Percentiles rank a stretch among this genome's conserved stretches.
phyloP scores from a whole-genome alignment of 176 grass and related monocot genomes.

The Aegilops umbellulata region DNA sequence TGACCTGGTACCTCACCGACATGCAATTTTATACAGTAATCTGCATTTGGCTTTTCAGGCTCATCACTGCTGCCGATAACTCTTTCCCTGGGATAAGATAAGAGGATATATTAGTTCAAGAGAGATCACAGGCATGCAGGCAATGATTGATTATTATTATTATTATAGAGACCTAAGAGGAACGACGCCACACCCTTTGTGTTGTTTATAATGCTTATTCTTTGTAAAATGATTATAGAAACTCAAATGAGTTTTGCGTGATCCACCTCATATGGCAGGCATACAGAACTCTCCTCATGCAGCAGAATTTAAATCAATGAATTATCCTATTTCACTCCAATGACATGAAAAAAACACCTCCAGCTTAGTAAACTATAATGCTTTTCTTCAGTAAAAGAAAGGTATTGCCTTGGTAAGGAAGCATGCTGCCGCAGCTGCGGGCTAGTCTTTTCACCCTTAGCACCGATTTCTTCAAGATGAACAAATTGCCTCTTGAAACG shows the following conservation, averaged over 20 bases:
- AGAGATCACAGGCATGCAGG: neutral
- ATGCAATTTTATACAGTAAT: slow-evolving; percentile 51
- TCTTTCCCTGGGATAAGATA: slow-evolving; percentile 63
- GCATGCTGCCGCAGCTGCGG: slow-evolving; percentile 64
- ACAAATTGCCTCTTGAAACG: slow-evolving; percentile 92
- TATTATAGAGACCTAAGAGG: neutral
- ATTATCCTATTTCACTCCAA: neutral
- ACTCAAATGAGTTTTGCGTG: neutral
- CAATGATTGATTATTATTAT: neutral
- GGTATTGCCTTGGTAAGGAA: slow-evolving; percentile 82
- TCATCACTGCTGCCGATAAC: slow-evolving; percentile 38
- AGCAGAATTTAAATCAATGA: slow-evolving; percentile 12
- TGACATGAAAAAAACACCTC: neutral
- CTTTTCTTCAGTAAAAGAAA: neutral
- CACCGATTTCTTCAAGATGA: slow-evolving; percentile 83
- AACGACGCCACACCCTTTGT: neutral
- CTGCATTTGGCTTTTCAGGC: slow-evolving; percentile 49
- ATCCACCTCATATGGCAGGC: neutral
- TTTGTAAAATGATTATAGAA: neutral
- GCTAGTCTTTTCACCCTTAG: slow-evolving; percentile 61
- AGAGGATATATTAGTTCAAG: slow-evolving; percentile 18
- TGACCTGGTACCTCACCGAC: slow-evolving; percentile 41
- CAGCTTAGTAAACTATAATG: slow-evolving; percentile 7
- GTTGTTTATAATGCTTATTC: neutral
- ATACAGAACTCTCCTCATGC: neutral